Evolutionary conservation across 108 stramenopile genomes (phyloP).

Genomic region (Pseudonitzschia multiseries): DNA sequence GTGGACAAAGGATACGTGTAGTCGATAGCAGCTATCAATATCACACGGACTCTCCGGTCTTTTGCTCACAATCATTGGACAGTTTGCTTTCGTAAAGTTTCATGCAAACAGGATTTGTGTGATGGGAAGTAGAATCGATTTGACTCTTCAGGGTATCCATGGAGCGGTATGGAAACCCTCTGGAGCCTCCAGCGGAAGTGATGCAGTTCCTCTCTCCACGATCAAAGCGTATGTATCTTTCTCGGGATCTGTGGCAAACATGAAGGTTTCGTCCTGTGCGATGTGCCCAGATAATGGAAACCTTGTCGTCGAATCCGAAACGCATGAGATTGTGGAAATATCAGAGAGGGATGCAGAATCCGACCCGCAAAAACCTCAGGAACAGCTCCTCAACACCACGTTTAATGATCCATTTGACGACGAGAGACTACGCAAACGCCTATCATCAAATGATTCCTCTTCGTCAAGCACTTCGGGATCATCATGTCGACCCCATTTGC

Average conservation of each 20-base stretch:
- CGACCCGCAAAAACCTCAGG: background rate
- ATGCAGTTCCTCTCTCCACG: background rate
- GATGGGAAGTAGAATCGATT: conserved; percentile 12
- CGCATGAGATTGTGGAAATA: conserved; percentile 16
- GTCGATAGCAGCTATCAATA: too few relatives aligned
- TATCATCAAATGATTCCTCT: background rate
- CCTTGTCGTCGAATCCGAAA: conserved; percentile 35
- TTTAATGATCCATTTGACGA: conserved; percentile 21
- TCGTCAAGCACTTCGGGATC: conserved; percentile 5
- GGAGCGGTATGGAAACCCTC: conserved; percentile 19
- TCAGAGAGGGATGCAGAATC: background rate
- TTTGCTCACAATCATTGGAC: too few relatives aligned
- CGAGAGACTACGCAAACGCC: background rate
- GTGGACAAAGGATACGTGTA: too few relatives aligned
- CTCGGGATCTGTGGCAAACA: conserved; percentile 35
- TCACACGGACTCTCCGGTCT: too few relatives aligned
- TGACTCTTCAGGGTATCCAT: conserved; percentile 34
- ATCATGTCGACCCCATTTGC: conserved; percentile 25
- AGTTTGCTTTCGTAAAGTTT: too few relatives aligned
- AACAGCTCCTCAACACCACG: conserved; percentile 16
- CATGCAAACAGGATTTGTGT: background rate
- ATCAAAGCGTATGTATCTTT: conserved; percentile 41
- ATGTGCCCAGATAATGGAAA: conserved; percentile 38
- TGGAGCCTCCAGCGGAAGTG: background rate
- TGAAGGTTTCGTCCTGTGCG: conserved; percentile 44